These are phyloP conservation scores for Trichoderma sp. DNA, from an alignment of 2,329 filamentous ascomycete genomes.

Conservation along the genomic window DNA sequence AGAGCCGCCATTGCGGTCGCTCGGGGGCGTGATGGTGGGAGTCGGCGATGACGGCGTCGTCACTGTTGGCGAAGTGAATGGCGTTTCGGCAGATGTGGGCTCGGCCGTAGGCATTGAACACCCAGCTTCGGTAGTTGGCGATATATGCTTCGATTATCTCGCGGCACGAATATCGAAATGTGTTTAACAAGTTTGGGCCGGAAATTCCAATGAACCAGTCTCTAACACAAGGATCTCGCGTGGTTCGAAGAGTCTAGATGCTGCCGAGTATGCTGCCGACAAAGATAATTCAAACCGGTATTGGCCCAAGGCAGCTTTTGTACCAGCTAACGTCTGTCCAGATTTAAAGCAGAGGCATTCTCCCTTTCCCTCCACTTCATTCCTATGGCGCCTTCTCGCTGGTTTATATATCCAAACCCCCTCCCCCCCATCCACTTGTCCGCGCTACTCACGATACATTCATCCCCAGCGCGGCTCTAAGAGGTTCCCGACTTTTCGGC, in stretches of 20 bases:
- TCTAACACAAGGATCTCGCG: background rate
- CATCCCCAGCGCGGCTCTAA: background rate
- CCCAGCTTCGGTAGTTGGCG: background rate
- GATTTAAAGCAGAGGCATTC: background rate
- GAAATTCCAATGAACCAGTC: background rate
- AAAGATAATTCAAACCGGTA: background rate
- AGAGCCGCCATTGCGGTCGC: background rate
- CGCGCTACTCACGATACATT: background rate
- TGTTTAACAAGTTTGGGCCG: background rate
- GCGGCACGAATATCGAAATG: background rate
- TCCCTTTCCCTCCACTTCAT: background rate
- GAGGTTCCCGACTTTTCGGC: background rate
- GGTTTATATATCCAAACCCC: conserved; percentile 6
- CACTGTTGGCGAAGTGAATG: background rate
- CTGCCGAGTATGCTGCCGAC: background rate
- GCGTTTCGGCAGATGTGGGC: background rate
- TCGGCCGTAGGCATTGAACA: conserved; percentile 8
- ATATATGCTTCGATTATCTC: background rate
- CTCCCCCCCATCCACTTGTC: background rate
- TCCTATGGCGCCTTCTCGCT: background rate
- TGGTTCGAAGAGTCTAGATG: background rate
- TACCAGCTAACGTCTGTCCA: background rate
- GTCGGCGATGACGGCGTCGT: background rate
- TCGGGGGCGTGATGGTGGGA: background rate
- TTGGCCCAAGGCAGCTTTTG: background rate